Evolutionary conservation across 139 green algal species (phyloP).

Genomic region (Picochlorum sp.): DNA sequence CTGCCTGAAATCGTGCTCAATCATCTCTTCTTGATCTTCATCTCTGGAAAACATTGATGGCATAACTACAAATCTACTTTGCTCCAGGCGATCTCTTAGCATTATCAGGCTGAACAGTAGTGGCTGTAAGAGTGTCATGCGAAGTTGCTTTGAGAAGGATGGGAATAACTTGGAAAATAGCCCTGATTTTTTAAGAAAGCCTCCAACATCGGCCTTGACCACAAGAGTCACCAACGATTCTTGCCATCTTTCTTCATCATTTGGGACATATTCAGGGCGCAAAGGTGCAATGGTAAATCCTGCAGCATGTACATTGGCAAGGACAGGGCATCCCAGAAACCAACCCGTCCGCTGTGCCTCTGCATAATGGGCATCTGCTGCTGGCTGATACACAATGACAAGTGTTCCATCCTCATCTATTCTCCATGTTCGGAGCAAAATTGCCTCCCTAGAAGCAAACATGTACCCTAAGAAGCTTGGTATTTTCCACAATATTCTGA

Average conservation of each 20-base stretch:
- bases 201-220: constrained; percentile 35
- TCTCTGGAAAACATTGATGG: constrained; percentile 9
- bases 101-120: constrained; percentile 22
- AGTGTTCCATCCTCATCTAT: constrained; percentile 37
- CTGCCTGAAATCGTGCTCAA: background rate
- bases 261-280: constrained; percentile 12
- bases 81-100: constrained; percentile 26
- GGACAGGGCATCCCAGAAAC: constrained; percentile 7
- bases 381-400: constrained; percentile 32
- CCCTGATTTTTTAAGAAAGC: constrained; percentile 6
- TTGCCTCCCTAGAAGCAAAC: constrained; percentile 13
- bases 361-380: background rate
- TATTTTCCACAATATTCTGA: background rate
- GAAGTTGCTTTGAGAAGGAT: background rate
- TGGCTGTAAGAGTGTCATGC: constrained; percentile 12
- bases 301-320: constrained; percentile 20
- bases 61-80: constrained; percentile 22
- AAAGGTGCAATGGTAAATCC: constrained; percentile 42
- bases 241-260: background rate
- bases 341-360: background rate
- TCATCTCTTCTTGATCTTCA: background rate
- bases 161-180: background rate
- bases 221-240: constrained; percentile 42
- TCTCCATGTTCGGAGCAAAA: constrained; percentile 30
- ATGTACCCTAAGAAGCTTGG: background rate